Base-by-base conservation (phyloP, 176 grass and related monocot species). In the Triticum dicoccoides region DNA sequence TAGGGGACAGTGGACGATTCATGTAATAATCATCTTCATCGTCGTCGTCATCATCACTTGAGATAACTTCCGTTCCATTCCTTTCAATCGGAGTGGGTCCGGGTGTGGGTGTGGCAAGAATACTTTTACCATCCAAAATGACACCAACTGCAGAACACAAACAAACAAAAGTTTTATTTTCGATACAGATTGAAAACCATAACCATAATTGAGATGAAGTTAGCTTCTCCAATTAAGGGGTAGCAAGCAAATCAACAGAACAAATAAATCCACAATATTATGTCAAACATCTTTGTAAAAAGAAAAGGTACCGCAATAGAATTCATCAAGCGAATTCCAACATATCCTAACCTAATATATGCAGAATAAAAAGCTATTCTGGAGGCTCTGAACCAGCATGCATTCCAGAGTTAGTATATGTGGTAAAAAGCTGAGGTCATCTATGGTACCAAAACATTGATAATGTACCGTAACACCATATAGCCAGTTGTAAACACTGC, bases 11-110 rank as follows among this genome's bases (percentile, higher is more conserved):
- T 25, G 66, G 69, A 7, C 90, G 64, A n/a, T 86, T 86, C 54
- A 91, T 91, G 72, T 85, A 91, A 82, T 87, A 92, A 86, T 93
- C 82, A 82, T 93, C 84, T 87, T 92, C 87, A 78, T 76, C 73
- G 0, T 76, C 54, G 0, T 59, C 73, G 5, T 93, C 91, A 1
- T 93, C 85, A 0, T 90, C 91, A 17, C 91, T 93, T 45, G 88
- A 89, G 51, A 84, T 84, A 69, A 49, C 73, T 82, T 85, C 85
- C 5, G 70, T 65, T 8, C 88, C 77, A 78, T 93, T 88, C 83
- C 88, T 81, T 85, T 87, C 85, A 21, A 73, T 87, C 9, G 32
- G 21, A 58, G 47, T n/a, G n/a, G 72, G 72, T 58, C 63, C 23
- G 44, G 70, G 35, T 78, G 47, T n/a, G 44, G 78, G 72, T 45